Conservation (phyloP, 257 asterid genomes). For the Jasminum sambac region DNA sequence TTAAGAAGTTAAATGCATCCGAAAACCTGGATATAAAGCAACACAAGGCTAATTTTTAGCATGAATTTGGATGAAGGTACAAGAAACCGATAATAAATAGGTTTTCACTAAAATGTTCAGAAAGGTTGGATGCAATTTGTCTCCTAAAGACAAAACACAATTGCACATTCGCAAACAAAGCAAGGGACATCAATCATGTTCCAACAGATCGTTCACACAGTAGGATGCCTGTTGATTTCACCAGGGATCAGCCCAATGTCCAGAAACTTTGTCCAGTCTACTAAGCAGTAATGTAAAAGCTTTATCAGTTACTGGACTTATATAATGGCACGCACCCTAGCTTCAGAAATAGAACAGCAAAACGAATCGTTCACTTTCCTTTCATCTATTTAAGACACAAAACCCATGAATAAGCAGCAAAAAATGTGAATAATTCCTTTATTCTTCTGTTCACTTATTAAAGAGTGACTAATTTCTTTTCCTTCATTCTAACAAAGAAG, state of each 20-base stretch:
- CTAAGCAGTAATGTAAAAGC: background rate
- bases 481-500: background rate
- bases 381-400: background rate
- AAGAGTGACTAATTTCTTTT: background rate
- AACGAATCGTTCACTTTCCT: background rate
- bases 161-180: background rate
- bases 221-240: background rate
- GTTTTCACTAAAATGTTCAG: slow-evolving; percentile 10
- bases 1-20: slow-evolving; percentile 80
- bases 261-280: background rate
- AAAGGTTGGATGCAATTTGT: slow-evolving; percentile 1
- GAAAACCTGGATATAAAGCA: slow-evolving; percentile 66
- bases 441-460: background rate
- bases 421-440: background rate
- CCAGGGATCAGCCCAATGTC: background rate
- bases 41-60: slow-evolving; percentile 3
- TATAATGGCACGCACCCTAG: background rate
- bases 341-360: background rate
- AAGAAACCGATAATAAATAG: background rate
- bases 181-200: background rate
- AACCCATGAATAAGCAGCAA: background rate
- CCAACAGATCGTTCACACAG: background rate
- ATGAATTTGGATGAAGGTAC: background rate
- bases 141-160: background rate
- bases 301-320: background rate